Evolutionary conservation across 208 protist species (phyloP), one percentile per base, ranked within the genome.

Genomic region (Crithidia mellificae): DNA sequence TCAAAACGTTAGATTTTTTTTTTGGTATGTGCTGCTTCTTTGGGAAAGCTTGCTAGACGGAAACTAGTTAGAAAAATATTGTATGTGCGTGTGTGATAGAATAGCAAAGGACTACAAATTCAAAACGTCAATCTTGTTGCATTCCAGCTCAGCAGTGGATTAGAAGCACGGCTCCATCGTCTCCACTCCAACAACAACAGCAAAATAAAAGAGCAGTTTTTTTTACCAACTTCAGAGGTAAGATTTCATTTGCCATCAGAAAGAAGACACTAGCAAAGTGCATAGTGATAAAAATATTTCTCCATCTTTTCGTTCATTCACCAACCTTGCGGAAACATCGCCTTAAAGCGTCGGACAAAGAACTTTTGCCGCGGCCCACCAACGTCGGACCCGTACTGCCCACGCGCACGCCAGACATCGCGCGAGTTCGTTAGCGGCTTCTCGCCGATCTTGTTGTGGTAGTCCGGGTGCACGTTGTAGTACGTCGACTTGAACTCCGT

Each of bases 401-500:
- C 90, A 58, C 88, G 77, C 17, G 87, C 77, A 25, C 90, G 86
- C 90, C 90, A 95, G 53, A 95, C 75, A 74, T 95, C 87, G 0
- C 85, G 72, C 14, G 81, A 77, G 74, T 92, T 79, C 6, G 85
- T 93, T 39, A 93, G 74, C 7, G 87, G 87, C 44, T 83, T 80
- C 22, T 79, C 61, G 29, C 78, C 87, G 68, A 93, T 87, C 63
- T 93, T 93, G 29, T 80, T 53, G 70, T 90, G 65, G 62, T 95
- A 95, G 58, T 93, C 86, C 15, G 90, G 87, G 63, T 95, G 87
- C n/a, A 93, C 87, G 71, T 95, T 62, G 73, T 95, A 95, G 74
- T 85, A 90, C 14, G 85, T 81, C 0, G 85, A 92, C 68, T 91
- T 92, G 63, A 95, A 95, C 63, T 93, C 83, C 2, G 82, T 88